Percentiles rank a stretch among this genome's conserved stretches.
These are phyloP conservation scores for Pseudozyma pruni DNA, from an alignment of 1,284 basidiomycete genomes.

Conservation along the genomic window DNA sequence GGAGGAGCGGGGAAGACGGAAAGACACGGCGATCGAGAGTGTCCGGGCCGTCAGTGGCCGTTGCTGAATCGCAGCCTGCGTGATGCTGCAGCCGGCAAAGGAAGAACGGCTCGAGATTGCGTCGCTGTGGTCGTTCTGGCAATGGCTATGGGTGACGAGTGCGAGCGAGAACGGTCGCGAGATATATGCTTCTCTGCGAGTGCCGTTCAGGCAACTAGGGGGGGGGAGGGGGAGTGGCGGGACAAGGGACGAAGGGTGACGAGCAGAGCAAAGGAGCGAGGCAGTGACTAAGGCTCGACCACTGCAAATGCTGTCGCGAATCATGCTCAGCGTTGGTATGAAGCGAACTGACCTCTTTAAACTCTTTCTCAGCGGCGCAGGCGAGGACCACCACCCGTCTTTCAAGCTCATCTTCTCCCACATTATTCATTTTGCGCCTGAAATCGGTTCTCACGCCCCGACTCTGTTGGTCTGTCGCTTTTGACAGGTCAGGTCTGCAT, in stretches of 20 bases:
- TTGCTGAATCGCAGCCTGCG: no score
- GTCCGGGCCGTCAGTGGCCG: no score
- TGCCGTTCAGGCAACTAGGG: no score
- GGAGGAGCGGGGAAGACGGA: no score
- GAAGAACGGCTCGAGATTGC: no score
- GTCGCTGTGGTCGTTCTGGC: no score
- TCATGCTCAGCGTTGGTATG: conserved; percentile 1
- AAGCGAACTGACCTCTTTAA: neutral
- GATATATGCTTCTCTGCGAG: no score
- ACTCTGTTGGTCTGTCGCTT: neutral
- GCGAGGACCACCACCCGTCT: neutral
- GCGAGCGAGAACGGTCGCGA: no score
- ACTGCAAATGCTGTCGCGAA: neutral
- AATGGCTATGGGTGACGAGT: no score
- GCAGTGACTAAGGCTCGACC: neutral
- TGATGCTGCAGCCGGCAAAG: no score
- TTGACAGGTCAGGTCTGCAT: conserved; percentile 16
- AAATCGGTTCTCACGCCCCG: neutral
- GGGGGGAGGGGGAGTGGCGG: neutral
- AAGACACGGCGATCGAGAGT: no score
- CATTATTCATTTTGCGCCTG: neutral
- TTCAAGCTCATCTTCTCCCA: neutral
- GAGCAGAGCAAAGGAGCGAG: no score
- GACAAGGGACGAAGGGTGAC: neutral
- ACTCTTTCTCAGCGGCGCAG: neutral